Conservation (phyloP, 257 asterid genomes). For the Gardenia jasminoides region DNA sequence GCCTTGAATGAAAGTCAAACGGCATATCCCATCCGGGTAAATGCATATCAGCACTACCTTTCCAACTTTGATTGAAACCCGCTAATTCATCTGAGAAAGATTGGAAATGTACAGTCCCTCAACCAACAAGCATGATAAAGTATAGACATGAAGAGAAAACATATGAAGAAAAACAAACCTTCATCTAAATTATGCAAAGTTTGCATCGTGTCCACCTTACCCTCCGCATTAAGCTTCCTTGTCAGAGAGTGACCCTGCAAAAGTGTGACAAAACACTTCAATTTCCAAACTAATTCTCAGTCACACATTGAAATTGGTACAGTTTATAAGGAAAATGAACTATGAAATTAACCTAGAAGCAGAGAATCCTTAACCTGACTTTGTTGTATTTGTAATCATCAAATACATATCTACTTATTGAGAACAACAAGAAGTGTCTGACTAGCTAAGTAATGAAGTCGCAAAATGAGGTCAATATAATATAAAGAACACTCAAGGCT, state of each 20-base stretch:
- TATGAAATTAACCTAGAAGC: no score
- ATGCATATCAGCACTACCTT: slow-evolving; percentile 38
- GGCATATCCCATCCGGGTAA: slow-evolving; percentile 36
- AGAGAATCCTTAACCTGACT: not conserved
- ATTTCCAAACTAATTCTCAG: not conserved
- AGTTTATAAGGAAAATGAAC: no score
- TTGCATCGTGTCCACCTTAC: slow-evolving; percentile 68
- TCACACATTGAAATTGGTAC: not conserved
- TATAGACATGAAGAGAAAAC: not conserved
- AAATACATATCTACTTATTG: no score
- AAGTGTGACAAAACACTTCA: not conserved
- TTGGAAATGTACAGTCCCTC: slow-evolving; percentile 10
- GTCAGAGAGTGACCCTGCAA: slow-evolving; percentile 71
- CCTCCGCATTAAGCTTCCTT: slow-evolving; percentile 70
- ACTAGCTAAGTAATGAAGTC: no score
- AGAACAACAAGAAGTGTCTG: not conserved
- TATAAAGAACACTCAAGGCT: not conserved
- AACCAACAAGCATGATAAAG: not conserved
- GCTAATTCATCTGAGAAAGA: slow-evolving; percentile 56
- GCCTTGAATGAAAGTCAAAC: slow-evolving; percentile 22
- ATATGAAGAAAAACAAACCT: slow-evolving; percentile 42
- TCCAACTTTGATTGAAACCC: slow-evolving; percentile 72
- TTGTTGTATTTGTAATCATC: not conserved
- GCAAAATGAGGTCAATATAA: not conserved
- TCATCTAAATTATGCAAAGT: slow-evolving; percentile 71